These are phyloP conservation scores for Dactylellina sp. DNA, from an alignment of 2,329 filamentous ascomycete genomes.

Conservation along the genomic window DNA sequence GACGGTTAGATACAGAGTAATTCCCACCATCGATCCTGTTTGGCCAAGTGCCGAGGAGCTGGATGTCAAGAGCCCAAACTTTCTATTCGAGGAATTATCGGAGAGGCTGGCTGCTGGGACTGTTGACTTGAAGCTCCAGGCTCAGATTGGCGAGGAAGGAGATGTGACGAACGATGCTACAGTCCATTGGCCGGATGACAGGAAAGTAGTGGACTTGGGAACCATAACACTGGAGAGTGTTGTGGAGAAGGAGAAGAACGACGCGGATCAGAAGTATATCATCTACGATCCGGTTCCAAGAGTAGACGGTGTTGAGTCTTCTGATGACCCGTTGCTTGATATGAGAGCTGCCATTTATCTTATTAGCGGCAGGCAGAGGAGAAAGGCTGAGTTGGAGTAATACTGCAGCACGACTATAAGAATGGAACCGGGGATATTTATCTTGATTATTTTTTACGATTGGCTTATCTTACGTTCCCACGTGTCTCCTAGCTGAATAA, in stretches of 20 bases:
- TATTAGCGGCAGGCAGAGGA: conserved; percentile 69
- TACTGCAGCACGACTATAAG: too few relatives aligned
- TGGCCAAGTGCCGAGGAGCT: conserved; percentile 64
- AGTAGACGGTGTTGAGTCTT: conserved; percentile 68
- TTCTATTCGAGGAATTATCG: conserved; percentile 68
- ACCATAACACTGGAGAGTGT: conserved; percentile 65
- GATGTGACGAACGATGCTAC: conserved; percentile 68
- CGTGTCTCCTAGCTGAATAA: background rate
- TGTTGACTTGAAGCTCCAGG: conserved; percentile 67
- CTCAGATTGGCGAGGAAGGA: conserved; percentile 67
- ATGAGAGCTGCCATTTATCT: conserved; percentile 70
- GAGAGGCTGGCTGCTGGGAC: conserved; percentile 63
- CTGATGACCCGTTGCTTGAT: conserved; percentile 70
- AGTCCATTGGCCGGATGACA: conserved; percentile 69
- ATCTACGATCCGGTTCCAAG: conserved; percentile 72
- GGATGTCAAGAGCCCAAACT: conserved; percentile 64
- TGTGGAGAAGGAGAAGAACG: conserved; percentile 64
- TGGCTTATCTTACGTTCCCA: too few relatives aligned
- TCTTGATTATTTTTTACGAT: too few relatives aligned
- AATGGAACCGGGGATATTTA: too few relatives aligned
- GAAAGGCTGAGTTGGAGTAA: conserved; percentile 63
- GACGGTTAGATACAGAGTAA: conserved; percentile 67
- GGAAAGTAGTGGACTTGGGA: conserved; percentile 68
- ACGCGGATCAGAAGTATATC: conserved; percentile 67
- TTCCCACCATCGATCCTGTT: conserved; percentile 65